Percentiles rank a stretch among this genome's conserved stretches.
Evolutionary conservation across 2,329 filamentous ascomycete genomes (phyloP).

Genomic region (Celoporthe dispersa): DNA sequence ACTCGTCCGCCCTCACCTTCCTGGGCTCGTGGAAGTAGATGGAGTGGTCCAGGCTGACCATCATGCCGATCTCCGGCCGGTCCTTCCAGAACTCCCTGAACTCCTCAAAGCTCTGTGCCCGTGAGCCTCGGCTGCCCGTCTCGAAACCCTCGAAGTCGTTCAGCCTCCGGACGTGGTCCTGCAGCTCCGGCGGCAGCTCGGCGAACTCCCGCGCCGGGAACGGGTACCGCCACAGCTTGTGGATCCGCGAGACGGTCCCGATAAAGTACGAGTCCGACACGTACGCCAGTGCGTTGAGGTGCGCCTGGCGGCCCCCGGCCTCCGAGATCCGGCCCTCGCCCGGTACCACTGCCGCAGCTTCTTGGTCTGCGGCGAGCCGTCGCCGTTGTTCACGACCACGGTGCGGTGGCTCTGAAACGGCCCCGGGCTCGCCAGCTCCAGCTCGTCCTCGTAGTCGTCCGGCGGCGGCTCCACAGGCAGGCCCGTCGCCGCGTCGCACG

Average conservation of each 20-base stretch:
- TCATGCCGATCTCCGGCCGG: slow-evolving; percentile 74
- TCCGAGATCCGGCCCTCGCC: slow-evolving; percentile 75
- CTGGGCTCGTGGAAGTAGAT: slow-evolving; percentile 70
- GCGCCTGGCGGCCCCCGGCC: slow-evolving; percentile 75
- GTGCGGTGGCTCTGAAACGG: slow-evolving; percentile 54
- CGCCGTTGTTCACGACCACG: slow-evolving; percentile 45
- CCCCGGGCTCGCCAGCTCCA: slow-evolving; percentile 54
- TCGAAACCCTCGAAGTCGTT: slow-evolving; percentile 47
- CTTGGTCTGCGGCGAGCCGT: slow-evolving; percentile 56
- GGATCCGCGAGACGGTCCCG: slow-evolving; percentile 81
- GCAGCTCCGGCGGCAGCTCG: slow-evolving; percentile 48
- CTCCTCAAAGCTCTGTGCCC: slow-evolving; percentile 41
- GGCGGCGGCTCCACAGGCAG: slow-evolving; percentile 40
- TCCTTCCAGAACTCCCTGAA: slow-evolving; percentile 50
- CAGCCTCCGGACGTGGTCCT: slow-evolving; percentile 43
- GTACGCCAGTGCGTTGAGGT: slow-evolving; percentile 88
- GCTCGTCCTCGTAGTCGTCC: slow-evolving; percentile 48
- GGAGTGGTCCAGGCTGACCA: slow-evolving; percentile 79
- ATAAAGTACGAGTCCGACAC: slow-evolving; percentile 94
- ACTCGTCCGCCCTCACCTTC: slow-evolving; percentile 66
- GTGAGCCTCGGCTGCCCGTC: slow-evolving; percentile 31
- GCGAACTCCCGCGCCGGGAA: slow-evolving; percentile 58
- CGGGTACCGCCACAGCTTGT: slow-evolving; percentile 77
- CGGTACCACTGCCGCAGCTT: slow-evolving; percentile 76
- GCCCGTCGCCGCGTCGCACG: slow-evolving; percentile 43